Evolutionary conservation across 2,329 filamentous ascomycete species (phyloP), one percentile per base, ranked within the genome.

Genomic region (Fusarium bactridioides): DNA sequence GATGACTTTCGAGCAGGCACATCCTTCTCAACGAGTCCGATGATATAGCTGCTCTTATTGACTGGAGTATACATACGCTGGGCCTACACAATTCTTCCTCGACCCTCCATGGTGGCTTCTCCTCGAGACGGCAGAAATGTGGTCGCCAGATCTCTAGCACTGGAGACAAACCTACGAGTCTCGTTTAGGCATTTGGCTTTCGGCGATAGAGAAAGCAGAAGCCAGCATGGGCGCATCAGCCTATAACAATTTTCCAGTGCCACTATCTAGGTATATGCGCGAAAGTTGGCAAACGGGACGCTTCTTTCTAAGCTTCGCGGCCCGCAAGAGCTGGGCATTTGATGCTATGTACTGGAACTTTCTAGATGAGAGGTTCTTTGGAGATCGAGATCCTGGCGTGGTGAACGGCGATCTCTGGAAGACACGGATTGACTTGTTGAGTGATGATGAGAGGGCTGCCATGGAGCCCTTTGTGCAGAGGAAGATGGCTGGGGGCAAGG

Each of bases 231-330:
- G 11, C 4, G 19, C 10, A 10, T 7, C 48, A 16, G 29, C 11
- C 31, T 29, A 37, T 25, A 27, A n/a, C 29, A 23, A 18, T 47
- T 37, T 70, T 4, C 53, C 64, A 5, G 51, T 40, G 2, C 62
- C 60, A 1, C 65, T 83, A 13, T 83, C 80, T 1, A 62, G 45
- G n/a, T 74, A 79, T 15, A 83, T 84, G 81, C 64, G 76, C 11
- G 75, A 83, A 47, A 72, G 51, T 16, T 59, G 33, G 27, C 10
- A 23, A 9, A 51, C 56, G 9, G 56, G 35, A 5, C 43, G 43
- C 21, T 51, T 59, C 10, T 59, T 37, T 3, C 44, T 33, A 10
- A 59, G 25, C 23, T 59, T n/a, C 11, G 44, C 56, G 7, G 27
- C 44, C 2, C 25, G 44, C 8, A 59, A 23, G 18, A 59, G 56